Base-by-base conservation (phyloP, 2,329 filamentous ascomycete genomes). In the Monilinia polystroma region DNA sequence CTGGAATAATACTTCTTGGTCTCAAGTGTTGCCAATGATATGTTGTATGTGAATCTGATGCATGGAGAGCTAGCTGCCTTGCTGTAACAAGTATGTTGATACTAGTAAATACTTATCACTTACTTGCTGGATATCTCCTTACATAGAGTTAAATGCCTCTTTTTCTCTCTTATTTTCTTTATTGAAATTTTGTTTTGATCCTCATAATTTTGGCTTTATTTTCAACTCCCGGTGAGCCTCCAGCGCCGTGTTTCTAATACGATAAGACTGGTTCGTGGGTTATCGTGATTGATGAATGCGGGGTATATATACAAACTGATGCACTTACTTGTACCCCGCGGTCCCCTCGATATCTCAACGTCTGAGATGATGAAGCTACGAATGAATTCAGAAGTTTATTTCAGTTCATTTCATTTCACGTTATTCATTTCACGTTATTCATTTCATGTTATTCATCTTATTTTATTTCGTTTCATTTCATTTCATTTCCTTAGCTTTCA, bases 241-340 rank as follows among this genome's bases (percentile, higher is more conserved):
- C 26, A 47, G 14, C 12, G 20, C 18, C 14, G 57, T 49, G 57
- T 8, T 38, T 51, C 38, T 60, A 29, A n/a, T 38, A 51, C 45
- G 45, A 60, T 60, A 60, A 60, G 57, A 60, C 57, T 51, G 57
- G 43, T 51, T 47, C 14, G 43, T 47, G 45, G 20, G 18, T n/a
- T 12, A 23, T 41, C 38, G 55, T 45, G 45, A 38, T 51, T 60
- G 45, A 51, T 49, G 45, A 60, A 60, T 60, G 58, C 58, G 58
- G 58, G 58, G 58, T 38, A 59, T 41, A 47, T 16, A 43, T 35
- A 35, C 41, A 14, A 16, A 16, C 1, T 5, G 41, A 43, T 43
- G 12, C 12, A 43, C 2, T 41, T 14, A 41, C 38, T 16, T 16
- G 41, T 43, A 43, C 41, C 41, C 41, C 41, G 41, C 41, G 35